Conservation (phyloP, 495 filamentous ascomycete genomes). For the Aspergillus leporis region DNA sequence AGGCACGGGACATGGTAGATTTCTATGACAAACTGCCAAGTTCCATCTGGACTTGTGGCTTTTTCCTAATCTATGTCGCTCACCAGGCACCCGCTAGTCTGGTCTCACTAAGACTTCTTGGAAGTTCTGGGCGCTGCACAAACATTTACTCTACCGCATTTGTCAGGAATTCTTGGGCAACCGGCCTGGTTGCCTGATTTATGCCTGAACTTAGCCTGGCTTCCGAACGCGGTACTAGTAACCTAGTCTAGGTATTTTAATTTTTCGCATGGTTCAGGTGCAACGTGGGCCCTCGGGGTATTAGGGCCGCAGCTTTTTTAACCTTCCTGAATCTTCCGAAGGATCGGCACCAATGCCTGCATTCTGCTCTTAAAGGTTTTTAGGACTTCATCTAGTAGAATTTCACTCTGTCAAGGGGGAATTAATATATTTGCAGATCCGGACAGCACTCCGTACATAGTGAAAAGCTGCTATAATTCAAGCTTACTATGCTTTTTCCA, state of each 20-base stretch:
- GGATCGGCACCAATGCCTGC: not conserved
- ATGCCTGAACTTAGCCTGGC: not conserved
- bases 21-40: not conserved
- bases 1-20: not conserved
- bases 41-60: not conserved
- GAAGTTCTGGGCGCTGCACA: not conserved
- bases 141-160: not conserved
- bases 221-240: not conserved
- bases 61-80: not conserved
- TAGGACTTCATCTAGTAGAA: not conserved
- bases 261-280: not conserved
- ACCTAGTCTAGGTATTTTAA: too few relatives aligned
- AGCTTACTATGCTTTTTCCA: not conserved
- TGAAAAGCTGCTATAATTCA: not conserved
- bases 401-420: not conserved
- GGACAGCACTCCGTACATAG: not conserved
- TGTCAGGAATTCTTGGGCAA: not conserved
- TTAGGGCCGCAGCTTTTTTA: not conserved
- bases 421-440: slow-evolving; percentile 2
- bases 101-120: slow-evolving; percentile 3
- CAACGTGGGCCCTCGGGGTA: not conserved
- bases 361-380: not conserved
- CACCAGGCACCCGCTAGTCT: not conserved
- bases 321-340: not conserved
- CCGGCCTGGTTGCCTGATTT: not conserved